Evolutionary conservation across 2,329 filamentous ascomycete species (phyloP).

Genomic region (Colletotrichum australisinense): DNA sequence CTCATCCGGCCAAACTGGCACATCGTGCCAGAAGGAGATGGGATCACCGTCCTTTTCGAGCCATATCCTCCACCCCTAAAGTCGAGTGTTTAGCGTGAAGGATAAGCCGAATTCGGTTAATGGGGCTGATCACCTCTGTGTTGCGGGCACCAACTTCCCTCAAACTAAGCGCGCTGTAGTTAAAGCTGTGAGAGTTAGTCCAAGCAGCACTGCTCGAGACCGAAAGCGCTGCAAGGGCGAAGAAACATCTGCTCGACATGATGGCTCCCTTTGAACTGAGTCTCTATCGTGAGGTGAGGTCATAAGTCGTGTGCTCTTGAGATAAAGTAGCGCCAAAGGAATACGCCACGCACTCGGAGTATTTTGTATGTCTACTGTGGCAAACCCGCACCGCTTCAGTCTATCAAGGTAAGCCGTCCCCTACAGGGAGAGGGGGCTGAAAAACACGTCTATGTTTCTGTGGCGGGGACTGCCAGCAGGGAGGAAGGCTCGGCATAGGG

Average conservation of each 20-base stretch:
- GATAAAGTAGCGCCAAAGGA: background rate
- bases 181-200: constrained; percentile 35
- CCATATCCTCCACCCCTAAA: constrained; percentile 54
- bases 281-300: background rate
- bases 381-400: background rate
- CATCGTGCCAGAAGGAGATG: constrained; percentile 55
- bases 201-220: background rate
- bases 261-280: background rate
- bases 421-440: background rate
- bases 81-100: background rate
- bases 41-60: constrained; percentile 51
- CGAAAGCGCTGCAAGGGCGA: background rate
- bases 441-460: background rate
- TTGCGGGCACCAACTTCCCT: constrained; percentile 52
- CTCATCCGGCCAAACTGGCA: constrained; percentile 51
- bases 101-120: background rate
- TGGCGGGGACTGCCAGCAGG: background rate
- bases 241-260: background rate
- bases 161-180: constrained; percentile 42
- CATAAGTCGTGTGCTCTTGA: background rate
- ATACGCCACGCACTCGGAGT: background rate
- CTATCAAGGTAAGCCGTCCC: background rate
- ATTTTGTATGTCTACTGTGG: background rate
- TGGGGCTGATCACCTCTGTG: constrained; percentile 43
- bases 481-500: background rate